Evolutionary conservation across 192 early-diverging fungal genomes (phyloP).

Genomic region (Cladochytrium replicatum): DNA sequence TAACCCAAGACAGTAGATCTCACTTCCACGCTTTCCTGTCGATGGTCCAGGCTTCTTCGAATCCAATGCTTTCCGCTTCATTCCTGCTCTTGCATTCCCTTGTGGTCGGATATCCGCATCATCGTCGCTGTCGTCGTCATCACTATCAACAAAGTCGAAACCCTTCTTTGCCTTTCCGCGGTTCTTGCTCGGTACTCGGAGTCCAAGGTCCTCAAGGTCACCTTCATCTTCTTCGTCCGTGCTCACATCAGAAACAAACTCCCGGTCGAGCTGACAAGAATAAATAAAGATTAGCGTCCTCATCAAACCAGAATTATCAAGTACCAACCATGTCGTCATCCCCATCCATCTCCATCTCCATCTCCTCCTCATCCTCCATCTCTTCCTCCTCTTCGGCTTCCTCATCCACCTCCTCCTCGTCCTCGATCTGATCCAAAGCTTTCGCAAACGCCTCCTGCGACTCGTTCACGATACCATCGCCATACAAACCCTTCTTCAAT

Average conservation of each 20-base stretch:
- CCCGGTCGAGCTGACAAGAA: conserved; percentile 22
- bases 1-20: no score
- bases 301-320: conserved; percentile 1
- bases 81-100: conserved; percentile 14
- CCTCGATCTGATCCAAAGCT: conserved; percentile 59
- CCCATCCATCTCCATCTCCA: conserved; percentile 21
- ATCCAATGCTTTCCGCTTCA: neutral
- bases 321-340: no score
- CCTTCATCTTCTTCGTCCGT: conserved; percentile 29
- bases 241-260: conserved; percentile 42
- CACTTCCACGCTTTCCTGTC: no score
- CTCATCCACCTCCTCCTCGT: conserved; percentile 23
- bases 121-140: conserved; percentile 3
- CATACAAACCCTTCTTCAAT: conserved; percentile 88
- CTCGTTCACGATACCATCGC: conserved; percentile 92
- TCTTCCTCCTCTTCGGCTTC: conserved; percentile 31
- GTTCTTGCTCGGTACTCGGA: conserved; percentile 1
- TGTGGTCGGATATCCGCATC: conserved; percentile 4
- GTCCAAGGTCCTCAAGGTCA: conserved; percentile 6
- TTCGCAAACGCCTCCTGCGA: conserved; percentile 80
- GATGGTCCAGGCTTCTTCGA: neutral
- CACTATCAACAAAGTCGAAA: conserved; percentile 5
- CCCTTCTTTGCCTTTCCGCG: conserved; percentile 5
- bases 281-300: no score
- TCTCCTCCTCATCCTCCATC: conserved; percentile 22